Percentiles rank a stretch among this genome's conserved stretches.
These are phyloP conservation scores for Stachybotrys elegans DNA, from an alignment of 2,329 filamentous ascomycete species.

Conservation along the genomic window DNA sequence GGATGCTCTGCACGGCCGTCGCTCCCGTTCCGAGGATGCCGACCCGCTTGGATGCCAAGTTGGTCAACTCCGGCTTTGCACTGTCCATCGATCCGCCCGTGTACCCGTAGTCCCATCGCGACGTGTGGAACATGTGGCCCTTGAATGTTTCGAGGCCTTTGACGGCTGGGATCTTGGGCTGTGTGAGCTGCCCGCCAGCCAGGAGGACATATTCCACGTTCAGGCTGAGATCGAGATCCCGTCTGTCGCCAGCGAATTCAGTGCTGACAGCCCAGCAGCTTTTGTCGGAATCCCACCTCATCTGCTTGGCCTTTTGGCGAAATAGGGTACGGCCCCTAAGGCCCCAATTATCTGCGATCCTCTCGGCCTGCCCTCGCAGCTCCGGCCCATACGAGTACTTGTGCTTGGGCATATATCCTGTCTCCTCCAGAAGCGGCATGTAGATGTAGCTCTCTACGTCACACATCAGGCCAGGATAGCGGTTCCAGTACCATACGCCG, in stretches of 20 bases:
- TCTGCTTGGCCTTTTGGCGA: constrained; percentile 31
- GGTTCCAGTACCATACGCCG: constrained; percentile 49
- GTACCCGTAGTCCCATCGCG: constrained; percentile 38
- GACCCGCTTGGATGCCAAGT: constrained; percentile 40
- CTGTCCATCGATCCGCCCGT: constrained; percentile 35
- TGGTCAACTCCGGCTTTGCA: constrained; percentile 28
- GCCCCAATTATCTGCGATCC: constrained; percentile 35
- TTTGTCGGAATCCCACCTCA: constrained; percentile 41
- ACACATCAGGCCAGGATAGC: constrained; percentile 46
- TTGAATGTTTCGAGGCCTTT: constrained; percentile 34
- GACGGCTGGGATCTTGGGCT: constrained; percentile 37
- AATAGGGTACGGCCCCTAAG: constrained; percentile 33
- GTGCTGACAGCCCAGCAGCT: constrained; percentile 16
- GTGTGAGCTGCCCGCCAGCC: constrained; percentile 32
- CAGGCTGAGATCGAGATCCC: constrained; percentile 20
- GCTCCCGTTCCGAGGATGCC: constrained; percentile 47
- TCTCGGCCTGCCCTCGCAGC: constrained; percentile 34
- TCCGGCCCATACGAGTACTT: constrained; percentile 40
- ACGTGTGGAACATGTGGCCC: constrained; percentile 39
- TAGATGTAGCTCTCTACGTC: constrained; percentile 59
- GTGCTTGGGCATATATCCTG: constrained; percentile 50
- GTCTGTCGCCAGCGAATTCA: constrained; percentile 18
- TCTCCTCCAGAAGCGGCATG: constrained; percentile 56
- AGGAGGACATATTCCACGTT: constrained; percentile 33
- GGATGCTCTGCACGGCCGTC: constrained; percentile 40